Evolutionary conservation across 192 early-diverging fungal genomes (phyloP).

Genomic region (Allomyces javanicus): DNA sequence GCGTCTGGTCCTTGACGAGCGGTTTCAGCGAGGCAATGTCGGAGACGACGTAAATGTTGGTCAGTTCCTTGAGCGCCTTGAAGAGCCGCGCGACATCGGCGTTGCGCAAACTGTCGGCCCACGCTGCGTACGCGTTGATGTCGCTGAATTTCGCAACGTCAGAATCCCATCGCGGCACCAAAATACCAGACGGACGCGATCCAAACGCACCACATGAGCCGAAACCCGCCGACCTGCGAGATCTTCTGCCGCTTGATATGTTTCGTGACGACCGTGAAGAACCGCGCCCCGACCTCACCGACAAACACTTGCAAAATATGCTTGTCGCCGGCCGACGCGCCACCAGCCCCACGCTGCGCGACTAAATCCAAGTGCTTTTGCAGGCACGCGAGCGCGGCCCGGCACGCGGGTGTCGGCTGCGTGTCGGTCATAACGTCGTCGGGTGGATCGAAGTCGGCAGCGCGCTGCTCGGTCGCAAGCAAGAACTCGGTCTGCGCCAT

Average conservation of each 20-base stretch:
- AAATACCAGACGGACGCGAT: too few relatives aligned
- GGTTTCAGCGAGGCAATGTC: constrained; percentile 46
- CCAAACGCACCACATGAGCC: constrained; percentile 47
- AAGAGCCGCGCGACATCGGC: constrained; percentile 47
- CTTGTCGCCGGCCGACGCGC: constrained; percentile 50
- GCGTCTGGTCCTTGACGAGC: constrained; percentile 53
- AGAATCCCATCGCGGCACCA: too few relatives aligned
- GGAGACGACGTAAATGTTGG: constrained; percentile 60
- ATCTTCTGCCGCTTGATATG: constrained; percentile 66
- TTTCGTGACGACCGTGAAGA: constrained; percentile 70
- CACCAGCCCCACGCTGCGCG: constrained; percentile 1
- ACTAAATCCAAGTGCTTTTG: constrained; percentile 54
- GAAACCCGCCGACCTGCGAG: constrained; percentile 66
- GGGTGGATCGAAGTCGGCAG: constrained; percentile 54
- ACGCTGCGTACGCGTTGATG: constrained; percentile 60
- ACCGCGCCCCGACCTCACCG: constrained; percentile 64
- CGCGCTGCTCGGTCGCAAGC: constrained; percentile 44
- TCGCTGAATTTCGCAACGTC: too few relatives aligned
- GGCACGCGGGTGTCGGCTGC: constrained; percentile 67
- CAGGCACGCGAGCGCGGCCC: constrained; percentile 53
- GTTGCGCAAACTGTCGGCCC: constrained; percentile 40
- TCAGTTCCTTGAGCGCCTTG: constrained; percentile 55
- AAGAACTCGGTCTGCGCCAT: constrained; percentile 70
- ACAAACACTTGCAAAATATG: constrained; percentile 76
- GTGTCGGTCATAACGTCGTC: constrained; percentile 32